Evolutionary conservation across 441 rosid species (phyloP).

Genomic region (Populus hybrid): DNA sequence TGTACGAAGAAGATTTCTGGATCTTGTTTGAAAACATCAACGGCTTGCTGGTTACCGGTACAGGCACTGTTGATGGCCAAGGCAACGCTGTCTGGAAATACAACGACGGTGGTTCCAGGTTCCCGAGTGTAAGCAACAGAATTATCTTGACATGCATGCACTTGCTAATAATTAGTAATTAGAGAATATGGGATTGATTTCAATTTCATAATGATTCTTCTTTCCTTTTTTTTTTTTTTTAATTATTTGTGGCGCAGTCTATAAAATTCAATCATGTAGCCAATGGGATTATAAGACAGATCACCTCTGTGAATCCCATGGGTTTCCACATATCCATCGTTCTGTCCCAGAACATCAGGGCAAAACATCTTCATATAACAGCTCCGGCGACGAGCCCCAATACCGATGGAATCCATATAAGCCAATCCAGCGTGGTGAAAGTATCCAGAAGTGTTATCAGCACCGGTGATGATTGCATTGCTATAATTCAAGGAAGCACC

Average conservation of each 20-base stretch:
- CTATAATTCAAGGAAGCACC: slow-evolving; percentile 46
- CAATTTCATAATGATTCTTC: neutral
- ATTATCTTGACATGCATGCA: neutral
- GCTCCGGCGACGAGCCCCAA: slow-evolving; percentile 64
- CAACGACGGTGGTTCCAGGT: slow-evolving; percentile 18
- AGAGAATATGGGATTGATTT: neutral
- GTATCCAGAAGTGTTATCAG: slow-evolving; percentile 29
- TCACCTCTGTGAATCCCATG: slow-evolving; percentile 50
- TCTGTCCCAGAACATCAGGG: slow-evolving; percentile 29
- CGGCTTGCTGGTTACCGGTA: slow-evolving; percentile 43
- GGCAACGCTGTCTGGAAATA: slow-evolving; percentile 45
- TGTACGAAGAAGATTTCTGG: slow-evolving; percentile 40
- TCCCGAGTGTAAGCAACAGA: slow-evolving; percentile 51
- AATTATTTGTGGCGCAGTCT: slow-evolving; percentile 28
- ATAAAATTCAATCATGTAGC: slow-evolving; percentile 33
- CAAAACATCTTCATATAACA: slow-evolving; percentile 20
- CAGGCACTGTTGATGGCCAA: slow-evolving; percentile 54
- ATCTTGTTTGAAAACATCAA: slow-evolving; percentile 34
- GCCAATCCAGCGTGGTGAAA: slow-evolving; percentile 41
- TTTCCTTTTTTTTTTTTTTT: neutral
- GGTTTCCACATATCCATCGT: slow-evolving; percentile 56
- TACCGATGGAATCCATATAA: slow-evolving; percentile 66
- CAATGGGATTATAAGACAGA: slow-evolving; percentile 30
- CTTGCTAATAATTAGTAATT: too few relatives aligned
- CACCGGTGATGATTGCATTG: slow-evolving; percentile 65